Base-by-base conservation (phyloP, 2,329 filamentous ascomycete genomes). In the Pyrenophora seminiperda region DNA sequence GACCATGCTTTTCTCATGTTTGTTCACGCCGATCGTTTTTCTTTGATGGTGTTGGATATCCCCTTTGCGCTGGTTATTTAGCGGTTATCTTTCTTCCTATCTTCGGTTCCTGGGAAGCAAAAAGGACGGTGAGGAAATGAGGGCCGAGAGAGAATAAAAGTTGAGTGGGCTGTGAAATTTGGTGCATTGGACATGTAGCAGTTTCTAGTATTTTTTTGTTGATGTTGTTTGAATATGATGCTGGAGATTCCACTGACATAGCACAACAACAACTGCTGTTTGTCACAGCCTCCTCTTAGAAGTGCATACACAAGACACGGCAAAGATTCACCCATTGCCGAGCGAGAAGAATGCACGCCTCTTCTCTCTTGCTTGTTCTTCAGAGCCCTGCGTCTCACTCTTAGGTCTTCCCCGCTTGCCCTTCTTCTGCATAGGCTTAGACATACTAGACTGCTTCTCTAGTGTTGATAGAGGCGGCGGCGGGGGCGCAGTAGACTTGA, bases 401-500 rank as follows among this genome's bases (percentile, higher is more conserved):
- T 58, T 69, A 4, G 66, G 55, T 2, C 69, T 59, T 0, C 62
- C 66, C 13, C 69, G 56, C 54, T 72, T 73, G 0, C 64, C 63
- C 44, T 66, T 70, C 20, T 61, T 62, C 45, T 61, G 52, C 7
- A 41, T 20, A 3, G 49, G 29, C 24, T 61, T 67, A 13, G 56
- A 45, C 1, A 43, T 29, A 9, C 42, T 55, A 4, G 46, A 14
- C 14, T 57, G 56, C 32, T 53, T 61, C 10, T 57, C 50, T 0
- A 49, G 31, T n/a, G 24, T 19, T 38, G 27, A 19, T 13, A n/a
- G 24, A 0, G 47, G 45, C 18, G 36, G 13, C 5, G 36, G 18
- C 7, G 54, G 27, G 4, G 65, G 59, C 2, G 62, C 54, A 4
- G 68, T 71, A 2, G 60, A 80, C 49, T 90, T 86, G 1, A 94